These are phyloP conservation scores for Erythrobasidium hasegawianum DNA, from an alignment of 1,284 basidiomycete genomes.

Conservation along the genomic window DNA sequence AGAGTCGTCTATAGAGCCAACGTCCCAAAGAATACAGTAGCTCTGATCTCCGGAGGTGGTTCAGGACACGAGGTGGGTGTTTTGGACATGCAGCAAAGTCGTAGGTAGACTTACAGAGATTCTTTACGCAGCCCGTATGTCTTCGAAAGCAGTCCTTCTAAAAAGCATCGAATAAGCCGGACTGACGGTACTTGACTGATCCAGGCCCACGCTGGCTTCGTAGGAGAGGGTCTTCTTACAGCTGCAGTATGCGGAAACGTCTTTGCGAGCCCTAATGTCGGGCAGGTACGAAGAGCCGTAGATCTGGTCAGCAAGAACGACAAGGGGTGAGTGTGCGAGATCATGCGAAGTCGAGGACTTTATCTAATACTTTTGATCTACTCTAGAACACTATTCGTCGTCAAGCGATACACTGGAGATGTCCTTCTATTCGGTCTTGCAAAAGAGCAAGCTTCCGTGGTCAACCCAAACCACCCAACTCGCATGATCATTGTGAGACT, in stretches of 20 bases:
- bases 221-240: slow-evolving; percentile 72
- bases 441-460: slow-evolving; percentile 74
- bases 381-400: slow-evolving; percentile 24
- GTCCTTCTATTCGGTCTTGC: slow-evolving; percentile 58
- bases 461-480: slow-evolving; percentile 65
- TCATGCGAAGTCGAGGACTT: slow-evolving; percentile 49
- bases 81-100: too few species aligned
- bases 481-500: slow-evolving; percentile 72
- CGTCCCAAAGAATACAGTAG: slow-evolving; percentile 33
- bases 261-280: slow-evolving; percentile 54
- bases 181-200: slow-evolving; percentile 49
- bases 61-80: slow-evolving; percentile 17
- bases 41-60: slow-evolving; percentile 31
- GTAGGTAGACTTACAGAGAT: background rate
- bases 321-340: slow-evolving; percentile 57
- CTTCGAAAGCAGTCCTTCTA: too few species aligned
- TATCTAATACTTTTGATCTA: background rate
- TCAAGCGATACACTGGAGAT: slow-evolving; percentile 45
- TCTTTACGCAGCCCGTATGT: background rate
- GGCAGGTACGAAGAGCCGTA: slow-evolving; percentile 53
- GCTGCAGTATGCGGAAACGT: slow-evolving; percentile 78
- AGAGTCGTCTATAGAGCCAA: slow-evolving; percentile 32
- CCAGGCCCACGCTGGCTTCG: slow-evolving; percentile 58
- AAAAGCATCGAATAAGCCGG: background rate
- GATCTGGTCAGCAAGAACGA: slow-evolving; percentile 68